Conservation (phyloP, 2,329 filamentous ascomycete species). For the Aspergillus neotritici region DNA sequence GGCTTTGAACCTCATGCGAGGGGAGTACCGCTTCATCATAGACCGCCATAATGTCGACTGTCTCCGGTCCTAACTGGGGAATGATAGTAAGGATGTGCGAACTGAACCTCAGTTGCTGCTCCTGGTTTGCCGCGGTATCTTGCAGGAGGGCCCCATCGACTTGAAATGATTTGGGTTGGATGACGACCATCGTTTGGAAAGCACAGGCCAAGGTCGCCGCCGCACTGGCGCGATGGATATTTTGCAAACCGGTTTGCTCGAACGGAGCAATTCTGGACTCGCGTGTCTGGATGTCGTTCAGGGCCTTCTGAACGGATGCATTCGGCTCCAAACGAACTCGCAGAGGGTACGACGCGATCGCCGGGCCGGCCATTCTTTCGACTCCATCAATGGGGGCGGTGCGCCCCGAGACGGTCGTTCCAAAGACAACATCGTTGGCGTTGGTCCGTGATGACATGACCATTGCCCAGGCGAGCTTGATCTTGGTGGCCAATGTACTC, state of each 20-base stretch:
- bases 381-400: conserved; percentile 33
- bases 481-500: conserved; percentile 3
- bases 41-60: no score
- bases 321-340: conserved; percentile 27
- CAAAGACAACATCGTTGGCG: conserved; percentile 36
- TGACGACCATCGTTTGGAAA: conserved; percentile 38
- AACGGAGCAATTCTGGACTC: no score
- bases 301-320: no score
- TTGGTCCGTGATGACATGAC: conserved; percentile 30
- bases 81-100: no score
- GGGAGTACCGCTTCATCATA: no score
- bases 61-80: no score
- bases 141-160: no score
- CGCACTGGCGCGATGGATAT: conserved; percentile 48
- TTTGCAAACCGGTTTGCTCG: conserved; percentile 50
- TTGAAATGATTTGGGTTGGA: no score
- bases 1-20: no score
- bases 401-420: conserved; percentile 37
- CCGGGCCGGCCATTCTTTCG: conserved; percentile 36
- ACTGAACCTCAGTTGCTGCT: no score
- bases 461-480: conserved; percentile 31
- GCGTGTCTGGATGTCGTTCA: no score
- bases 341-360: conserved; percentile 37
- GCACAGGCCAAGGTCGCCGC: conserved; percentile 35
- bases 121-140: no score